phyloP scores from a whole-genome alignment of 345 rosid species.

The Leavenworthia alabamica region DNA sequence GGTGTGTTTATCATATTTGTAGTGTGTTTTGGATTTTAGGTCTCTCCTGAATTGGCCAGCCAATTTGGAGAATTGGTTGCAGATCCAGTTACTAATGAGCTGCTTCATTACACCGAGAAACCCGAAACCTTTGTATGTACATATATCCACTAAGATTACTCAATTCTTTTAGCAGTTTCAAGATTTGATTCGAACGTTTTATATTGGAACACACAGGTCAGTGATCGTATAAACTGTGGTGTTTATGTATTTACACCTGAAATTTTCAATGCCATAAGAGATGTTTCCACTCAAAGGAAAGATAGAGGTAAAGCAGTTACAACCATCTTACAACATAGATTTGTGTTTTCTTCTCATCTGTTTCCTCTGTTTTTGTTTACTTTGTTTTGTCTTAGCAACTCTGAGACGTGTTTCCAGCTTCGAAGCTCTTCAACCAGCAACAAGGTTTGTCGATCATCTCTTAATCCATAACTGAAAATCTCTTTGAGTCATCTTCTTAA shows the following conservation, averaged over 20 bases:
- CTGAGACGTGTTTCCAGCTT: conserved; percentile 83
- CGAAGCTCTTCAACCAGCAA: conserved; percentile 82
- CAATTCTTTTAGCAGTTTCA: neutral
- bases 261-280: conserved; percentile 63
- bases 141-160: conserved; percentile 21
- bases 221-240: conserved; percentile 84
- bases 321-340: neutral
- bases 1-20: neutral
- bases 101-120: conserved; percentile 92
- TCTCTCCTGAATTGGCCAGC: conserved; percentile 84
- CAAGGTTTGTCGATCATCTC: conserved; percentile 40
- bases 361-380: conserved; percentile 1
- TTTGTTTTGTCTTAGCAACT: conserved; percentile 46
- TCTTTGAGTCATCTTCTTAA: neutral
- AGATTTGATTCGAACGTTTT: conserved; percentile 1
- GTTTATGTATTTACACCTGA: conserved; percentile 79
- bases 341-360: neutral
- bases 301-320: conserved; percentile 55
- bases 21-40: conserved; percentile 33
- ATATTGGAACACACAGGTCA: conserved; percentile 51
- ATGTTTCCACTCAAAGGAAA: conserved; percentile 56
- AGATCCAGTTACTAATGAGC: conserved; percentile 79
- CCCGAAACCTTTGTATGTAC: conserved; percentile 96
- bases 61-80: conserved; percentile 94
- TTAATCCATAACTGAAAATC: neutral